These are phyloP conservation scores for Vitis cinerea DNA, from an alignment of 164 flowering plant species.

Conservation along the genomic window DNA sequence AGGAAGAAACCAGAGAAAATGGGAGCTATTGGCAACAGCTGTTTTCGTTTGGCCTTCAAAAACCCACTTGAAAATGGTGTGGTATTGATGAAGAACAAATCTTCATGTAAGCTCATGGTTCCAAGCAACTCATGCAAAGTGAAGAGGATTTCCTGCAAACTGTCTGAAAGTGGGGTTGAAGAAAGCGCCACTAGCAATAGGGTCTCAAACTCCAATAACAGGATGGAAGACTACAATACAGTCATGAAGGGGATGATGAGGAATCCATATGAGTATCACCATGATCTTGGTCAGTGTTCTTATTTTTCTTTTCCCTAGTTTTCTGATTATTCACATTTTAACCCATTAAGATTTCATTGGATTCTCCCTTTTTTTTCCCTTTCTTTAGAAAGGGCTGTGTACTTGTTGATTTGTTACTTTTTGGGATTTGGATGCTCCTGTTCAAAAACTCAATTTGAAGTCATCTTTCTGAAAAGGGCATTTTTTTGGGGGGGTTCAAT, in stretches of 20 bases:
- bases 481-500: too few species aligned
- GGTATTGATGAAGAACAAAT: conserved; percentile 4
- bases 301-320: neutral
- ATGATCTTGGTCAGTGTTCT: conserved; percentile 67
- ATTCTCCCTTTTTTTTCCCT: too few species aligned
- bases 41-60: conserved; percentile 20
- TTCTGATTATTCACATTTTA: neutral
- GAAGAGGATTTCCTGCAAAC: conserved; percentile 28
- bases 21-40: conserved; percentile 12
- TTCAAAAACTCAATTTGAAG: too few species aligned
- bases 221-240: conserved; percentile 78
- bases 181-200: conserved; percentile 25
- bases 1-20: conserved; percentile 4
- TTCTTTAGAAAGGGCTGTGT: too few species aligned
- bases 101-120: conserved; percentile 8
- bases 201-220: conserved; percentile 21
- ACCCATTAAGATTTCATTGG: too few species aligned
- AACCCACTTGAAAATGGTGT: conserved; percentile 16
- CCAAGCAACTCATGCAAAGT: conserved; percentile 9
- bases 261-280: conserved; percentile 94
- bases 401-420: too few species aligned
- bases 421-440: too few species aligned
- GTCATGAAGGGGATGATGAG: conserved; percentile 95
- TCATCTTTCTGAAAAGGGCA: too few species aligned
- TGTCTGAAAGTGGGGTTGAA: conserved; percentile 34